Evolutionary conservation across 345 rosid genomes (phyloP), one percentile per base, ranked within the genome.

Genomic region (Anacardium occidentale): DNA sequence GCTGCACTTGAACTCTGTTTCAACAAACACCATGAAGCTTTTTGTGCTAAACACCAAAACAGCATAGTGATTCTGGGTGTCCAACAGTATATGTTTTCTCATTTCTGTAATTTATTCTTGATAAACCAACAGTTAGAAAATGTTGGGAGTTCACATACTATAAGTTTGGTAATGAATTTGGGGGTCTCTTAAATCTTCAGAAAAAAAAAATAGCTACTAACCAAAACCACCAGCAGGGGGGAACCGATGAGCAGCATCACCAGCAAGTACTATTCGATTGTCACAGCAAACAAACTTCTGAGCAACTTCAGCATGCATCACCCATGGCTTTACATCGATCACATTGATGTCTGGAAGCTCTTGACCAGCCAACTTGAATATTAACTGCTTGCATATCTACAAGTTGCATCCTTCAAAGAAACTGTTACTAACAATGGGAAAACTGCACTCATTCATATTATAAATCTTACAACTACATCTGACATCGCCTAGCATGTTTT

Each of bases 181-280:
- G 11, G 34, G 14, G 15, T 5, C 5, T 32, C 18, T 64, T 21
- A 66, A 5, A 60, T 25, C 37, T 20, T 37, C 53, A 70, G 7
- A 25, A 44, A 55, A 40, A 45, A 48, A 13, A 2, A 37, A 3
- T 40, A 11, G 21, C 63, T 37, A 87, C 94, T 83, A 73, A 91
- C 99, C 98, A 79, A 95, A 95, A 76, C 98, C 99, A 82, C 97
- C 99, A 64, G 99, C 97, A 53, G 98, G 98, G 73, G 98, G 99
- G 73, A 92, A 89, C 45, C 91, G 90, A 74, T 92, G 98, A 76
- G 94, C 97, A 76, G 99, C 98, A 87, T 92, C 99, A 75, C 99
- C 98, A 69, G 85, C 92, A 76, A 95, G 91, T 62, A 91, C 74
- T 65, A 95, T 76, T 71, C 80, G 88, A 78, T 85, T 85, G 76